A percentile compares a stretch with the other conserved stretches of the same genome.
phyloP scores from a whole-genome alignment of 495 filamentous ascomycete genomes.

The Staphylotrichum tortipilum region DNA sequence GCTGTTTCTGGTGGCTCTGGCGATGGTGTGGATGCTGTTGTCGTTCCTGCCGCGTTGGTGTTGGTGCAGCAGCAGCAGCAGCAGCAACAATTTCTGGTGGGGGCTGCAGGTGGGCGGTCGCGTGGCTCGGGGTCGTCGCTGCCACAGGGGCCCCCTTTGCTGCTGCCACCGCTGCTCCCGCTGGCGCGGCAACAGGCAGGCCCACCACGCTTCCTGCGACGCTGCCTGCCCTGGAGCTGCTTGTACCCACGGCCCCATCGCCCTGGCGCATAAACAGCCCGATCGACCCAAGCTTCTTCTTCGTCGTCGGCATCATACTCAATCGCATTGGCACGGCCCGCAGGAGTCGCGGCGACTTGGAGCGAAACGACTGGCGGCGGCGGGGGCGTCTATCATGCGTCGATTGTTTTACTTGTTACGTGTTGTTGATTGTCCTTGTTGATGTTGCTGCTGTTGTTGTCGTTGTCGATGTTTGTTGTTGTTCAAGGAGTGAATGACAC shows the following conservation, averaged over 20 bases:
- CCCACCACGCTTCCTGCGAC: no score
- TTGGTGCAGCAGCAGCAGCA: no score
- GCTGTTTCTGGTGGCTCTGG: conserved; percentile 6
- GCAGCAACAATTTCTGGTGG: conserved; percentile 22
- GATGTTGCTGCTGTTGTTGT: no score
- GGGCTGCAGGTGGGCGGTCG: conserved; percentile 15
- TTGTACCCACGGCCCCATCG: conserved; percentile 10
- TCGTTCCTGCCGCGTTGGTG: conserved; percentile 13
- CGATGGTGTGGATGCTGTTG: conserved; percentile 4
- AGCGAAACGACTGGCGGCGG: conserved; percentile 8
- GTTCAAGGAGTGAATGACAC: no score
- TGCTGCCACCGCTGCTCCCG: no score
- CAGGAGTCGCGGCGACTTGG: conserved; percentile 7
- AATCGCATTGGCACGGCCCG: conserved; percentile 13
- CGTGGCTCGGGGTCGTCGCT: conserved; percentile 8
- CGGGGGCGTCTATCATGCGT: neutral
- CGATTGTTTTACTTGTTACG: conserved; percentile 22
- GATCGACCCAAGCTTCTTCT: conserved; percentile 26
- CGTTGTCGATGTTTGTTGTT: no score
- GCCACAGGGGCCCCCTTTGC: no score
- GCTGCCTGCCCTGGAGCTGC: conserved; percentile 13
- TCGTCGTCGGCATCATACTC: conserved; percentile 29
- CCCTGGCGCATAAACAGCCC: conserved; percentile 21
- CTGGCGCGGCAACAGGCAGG: conserved; percentile 17
- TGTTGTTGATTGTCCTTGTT: no score